Evolutionary conservation across 2,329 filamentous ascomycete genomes (phyloP).

Genomic region (Fusarium sp.): DNA sequence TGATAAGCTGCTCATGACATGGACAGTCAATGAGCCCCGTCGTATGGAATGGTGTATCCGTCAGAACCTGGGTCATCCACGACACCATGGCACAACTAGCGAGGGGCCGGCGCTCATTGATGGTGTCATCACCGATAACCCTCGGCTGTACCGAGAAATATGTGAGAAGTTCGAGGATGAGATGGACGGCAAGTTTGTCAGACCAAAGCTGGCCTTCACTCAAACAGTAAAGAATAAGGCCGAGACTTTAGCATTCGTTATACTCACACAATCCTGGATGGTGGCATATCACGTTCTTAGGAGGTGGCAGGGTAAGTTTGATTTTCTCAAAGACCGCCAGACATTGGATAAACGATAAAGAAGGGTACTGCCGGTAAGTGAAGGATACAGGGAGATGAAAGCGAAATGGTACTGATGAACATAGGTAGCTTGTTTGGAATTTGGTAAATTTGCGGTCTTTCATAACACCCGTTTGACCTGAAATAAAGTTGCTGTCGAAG

Average conservation of each 20-base stretch:
- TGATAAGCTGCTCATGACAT: conserved; percentile 75
- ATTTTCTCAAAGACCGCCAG: conserved; percentile 44
- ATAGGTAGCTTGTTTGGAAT: background rate
- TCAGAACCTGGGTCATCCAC: conserved; percentile 54
- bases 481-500: background rate
- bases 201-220: conserved; percentile 22
- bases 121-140: conserved; percentile 89
- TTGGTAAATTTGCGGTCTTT: background rate
- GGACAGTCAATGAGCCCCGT: conserved; percentile 86
- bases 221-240: conserved; percentile 28
- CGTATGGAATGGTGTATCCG: conserved; percentile 85
- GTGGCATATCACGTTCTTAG: conserved; percentile 45
- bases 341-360: conserved; percentile 34
- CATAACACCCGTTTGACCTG: background rate
- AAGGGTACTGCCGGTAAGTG: background rate
- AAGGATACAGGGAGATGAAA: background rate
- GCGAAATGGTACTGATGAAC: conserved; percentile 1
- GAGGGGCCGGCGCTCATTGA: conserved; percentile 65
- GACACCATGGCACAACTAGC: conserved; percentile 1
- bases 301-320: conserved; percentile 47
- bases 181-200: conserved; percentile 45
- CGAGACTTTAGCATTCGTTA: conserved; percentile 32
- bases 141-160: conserved; percentile 74
- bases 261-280: conserved; percentile 40
- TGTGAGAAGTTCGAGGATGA: conserved; percentile 59